These are phyloP conservation scores for Phialophora chinensis DNA, from an alignment of 2,329 filamentous ascomycete genomes.

Conservation along the genomic window DNA sequence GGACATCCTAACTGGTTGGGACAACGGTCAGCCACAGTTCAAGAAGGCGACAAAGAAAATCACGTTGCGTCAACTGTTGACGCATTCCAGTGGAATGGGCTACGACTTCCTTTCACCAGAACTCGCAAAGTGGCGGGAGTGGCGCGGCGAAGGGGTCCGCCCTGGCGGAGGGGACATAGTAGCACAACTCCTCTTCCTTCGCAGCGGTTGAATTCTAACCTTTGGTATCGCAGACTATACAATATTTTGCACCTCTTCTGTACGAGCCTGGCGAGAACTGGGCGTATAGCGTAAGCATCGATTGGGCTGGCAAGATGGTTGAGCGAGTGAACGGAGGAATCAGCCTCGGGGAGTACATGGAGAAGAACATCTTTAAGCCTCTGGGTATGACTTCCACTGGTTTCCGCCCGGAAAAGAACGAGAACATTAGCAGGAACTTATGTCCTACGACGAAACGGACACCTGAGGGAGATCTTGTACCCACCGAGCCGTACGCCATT, in stretches of 20 bases:
- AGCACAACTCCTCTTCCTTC: not conserved
- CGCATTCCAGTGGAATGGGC: constrained; percentile 33
- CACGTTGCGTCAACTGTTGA: constrained; percentile 35
- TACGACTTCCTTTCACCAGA: constrained; percentile 34
- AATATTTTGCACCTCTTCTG: constrained; percentile 22
- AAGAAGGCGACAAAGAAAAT: constrained; percentile 38
- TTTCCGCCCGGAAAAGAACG: constrained; percentile 26
- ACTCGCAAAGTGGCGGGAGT: constrained; percentile 32
- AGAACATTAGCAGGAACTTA: constrained; percentile 14
- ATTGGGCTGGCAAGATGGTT: constrained; percentile 59
- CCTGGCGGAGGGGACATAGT: constrained; percentile 15
- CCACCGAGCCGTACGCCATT: constrained; percentile 48
- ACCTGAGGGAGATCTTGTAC: constrained; percentile 46
- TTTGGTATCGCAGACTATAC: constrained; percentile 2
- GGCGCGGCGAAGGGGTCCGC: constrained; percentile 4
- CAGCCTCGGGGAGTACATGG: constrained; percentile 52
- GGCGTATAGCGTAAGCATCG: constrained; percentile 58
- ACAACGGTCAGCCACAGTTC: constrained; percentile 44
- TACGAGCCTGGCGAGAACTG: constrained; percentile 58
- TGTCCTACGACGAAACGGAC: constrained; percentile 50
- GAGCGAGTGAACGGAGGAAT: constrained; percentile 54
- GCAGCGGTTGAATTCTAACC: not conserved
- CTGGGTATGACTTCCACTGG: constrained; percentile 49
- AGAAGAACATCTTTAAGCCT: constrained; percentile 53
- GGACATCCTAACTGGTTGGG: constrained; percentile 57